Evolutionary conservation across 257 asterid species (phyloP).

Genomic region (Perilla frutescens): DNA sequence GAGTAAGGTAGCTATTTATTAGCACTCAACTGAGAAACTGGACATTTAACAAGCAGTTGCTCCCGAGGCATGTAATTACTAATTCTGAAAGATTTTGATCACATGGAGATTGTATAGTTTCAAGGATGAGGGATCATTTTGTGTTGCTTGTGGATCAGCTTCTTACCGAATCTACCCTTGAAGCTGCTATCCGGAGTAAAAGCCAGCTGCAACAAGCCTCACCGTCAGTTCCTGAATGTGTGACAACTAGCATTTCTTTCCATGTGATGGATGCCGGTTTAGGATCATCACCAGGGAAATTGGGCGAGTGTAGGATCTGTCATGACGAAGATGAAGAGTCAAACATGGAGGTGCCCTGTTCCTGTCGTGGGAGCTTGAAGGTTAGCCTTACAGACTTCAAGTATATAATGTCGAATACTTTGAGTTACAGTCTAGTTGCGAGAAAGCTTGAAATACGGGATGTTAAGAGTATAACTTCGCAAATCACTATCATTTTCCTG

Average conservation of each 20-base stretch:
- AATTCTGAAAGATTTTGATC: slow-evolving; percentile 25
- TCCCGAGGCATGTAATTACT: slow-evolving; percentile 34
- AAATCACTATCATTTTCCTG: background rate
- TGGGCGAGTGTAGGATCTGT: slow-evolving; percentile 85
- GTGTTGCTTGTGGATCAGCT: slow-evolving; percentile 53
- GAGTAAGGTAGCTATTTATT: slow-evolving; percentile 22
- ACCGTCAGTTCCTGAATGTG: slow-evolving; percentile 36
- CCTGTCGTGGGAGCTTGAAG: slow-evolving; percentile 92
- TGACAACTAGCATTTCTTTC: slow-evolving; percentile 40
- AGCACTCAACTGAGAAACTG: slow-evolving; percentile 25
- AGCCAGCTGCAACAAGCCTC: slow-evolving; percentile 38
- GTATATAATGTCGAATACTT: background rate
- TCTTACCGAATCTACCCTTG: slow-evolving; percentile 56
- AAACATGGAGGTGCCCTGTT: slow-evolving; percentile 87
- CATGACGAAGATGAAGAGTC: slow-evolving; percentile 82
- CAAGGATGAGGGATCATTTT: slow-evolving; percentile 53
- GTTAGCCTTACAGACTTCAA: slow-evolving; percentile 42
- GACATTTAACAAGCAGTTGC: slow-evolving; percentile 20
- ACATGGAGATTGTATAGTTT: slow-evolving; percentile 29
- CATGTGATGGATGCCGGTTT: slow-evolving; percentile 59
- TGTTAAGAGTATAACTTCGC: background rate
- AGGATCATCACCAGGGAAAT: slow-evolving; percentile 46
- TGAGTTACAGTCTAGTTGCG: background rate
- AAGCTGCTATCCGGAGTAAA: slow-evolving; percentile 51
- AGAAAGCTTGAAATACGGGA: background rate